phyloP scores from a whole-genome alignment of 1,284 basidiomycete species.

The Ganoderma leucocontextum region DNA sequence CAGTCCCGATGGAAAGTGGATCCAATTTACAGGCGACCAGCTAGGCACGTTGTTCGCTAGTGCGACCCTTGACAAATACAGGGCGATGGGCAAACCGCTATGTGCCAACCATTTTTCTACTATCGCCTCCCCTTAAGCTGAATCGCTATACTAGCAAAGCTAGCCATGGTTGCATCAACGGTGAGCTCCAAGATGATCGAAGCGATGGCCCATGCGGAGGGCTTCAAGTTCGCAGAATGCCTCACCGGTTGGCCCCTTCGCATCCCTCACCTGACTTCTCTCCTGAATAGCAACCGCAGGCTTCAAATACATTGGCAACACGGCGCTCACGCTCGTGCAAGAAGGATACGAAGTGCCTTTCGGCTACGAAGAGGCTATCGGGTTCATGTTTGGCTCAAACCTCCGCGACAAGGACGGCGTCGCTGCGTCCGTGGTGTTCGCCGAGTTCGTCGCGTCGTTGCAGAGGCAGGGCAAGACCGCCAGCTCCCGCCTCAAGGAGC shows the following conservation, averaged over 20 bases:
- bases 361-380: conserved; percentile 90
- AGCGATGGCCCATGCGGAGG: conserved; percentile 75
- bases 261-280: background rate
- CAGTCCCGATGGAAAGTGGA: conserved; percentile 68
- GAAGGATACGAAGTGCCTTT: conserved; percentile 80
- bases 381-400: conserved; percentile 82
- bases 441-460: conserved; percentile 66
- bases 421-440: conserved; percentile 74
- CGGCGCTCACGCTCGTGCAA: conserved; percentile 67
- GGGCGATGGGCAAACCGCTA: conserved; percentile 64
- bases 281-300: conserved; percentile 49
- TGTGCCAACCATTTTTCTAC: conserved; percentile 39
- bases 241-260: conserved; percentile 66
- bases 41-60: conserved; percentile 80
- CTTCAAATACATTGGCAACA: conserved; percentile 89
- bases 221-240: conserved; percentile 85
- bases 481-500: conserved; percentile 61
- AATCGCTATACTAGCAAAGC: conserved; percentile 51
- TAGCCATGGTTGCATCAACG: conserved; percentile 87
- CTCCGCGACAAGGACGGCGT: conserved; percentile 89
- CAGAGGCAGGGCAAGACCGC: conserved; percentile 61
- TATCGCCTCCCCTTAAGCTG: background rate
- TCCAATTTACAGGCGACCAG: conserved; percentile 85
- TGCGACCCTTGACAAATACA: conserved; percentile 66
- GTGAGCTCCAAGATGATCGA: conserved; percentile 90